Percentiles rank a stretch among this genome's conserved stretches.
Evolutionary conservation across 371 early-diverging fungal species (phyloP).

Genomic region (Smittium culicis): DNA sequence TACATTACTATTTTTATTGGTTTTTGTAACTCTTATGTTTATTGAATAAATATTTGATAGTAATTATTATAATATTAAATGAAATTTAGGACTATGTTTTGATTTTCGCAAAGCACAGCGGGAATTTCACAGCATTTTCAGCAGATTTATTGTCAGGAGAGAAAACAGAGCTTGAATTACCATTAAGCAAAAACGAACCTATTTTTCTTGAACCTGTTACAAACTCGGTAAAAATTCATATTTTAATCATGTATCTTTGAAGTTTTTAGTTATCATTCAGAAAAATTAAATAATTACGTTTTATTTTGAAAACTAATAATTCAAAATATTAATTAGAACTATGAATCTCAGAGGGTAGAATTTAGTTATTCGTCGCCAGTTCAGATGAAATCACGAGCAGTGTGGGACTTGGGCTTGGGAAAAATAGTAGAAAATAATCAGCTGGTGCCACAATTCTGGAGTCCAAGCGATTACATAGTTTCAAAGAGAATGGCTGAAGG

Average conservation of each 20-base stretch:
- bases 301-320: not conserved
- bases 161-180: not conserved
- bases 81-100: conserved; percentile 42
- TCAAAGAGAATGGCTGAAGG: not conserved
- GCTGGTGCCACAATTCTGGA: not conserved
- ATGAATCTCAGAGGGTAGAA: no score
- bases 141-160: not conserved
- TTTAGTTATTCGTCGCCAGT: conserved; percentile 11
- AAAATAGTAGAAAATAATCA: not conserved
- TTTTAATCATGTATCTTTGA: not conserved
- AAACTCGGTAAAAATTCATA: not conserved
- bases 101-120: conserved; percentile 45
- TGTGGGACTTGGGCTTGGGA: conserved; percentile 1
- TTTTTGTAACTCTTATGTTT: no score
- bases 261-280: not conserved
- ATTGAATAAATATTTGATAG: no score
- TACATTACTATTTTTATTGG: not conserved
- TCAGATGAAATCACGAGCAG: not conserved
- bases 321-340: no score
- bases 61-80: no score
- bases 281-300: not conserved
- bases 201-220: not conserved
- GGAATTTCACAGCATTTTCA: conserved; percentile 42
- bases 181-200: not conserved
- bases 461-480: conserved; percentile 1